A percentile compares a stretch with the other conserved stretches of the same genome.
Conservation (phyloP, 73 alveolate species). For the Paramecium tetraurelia region DNA sequence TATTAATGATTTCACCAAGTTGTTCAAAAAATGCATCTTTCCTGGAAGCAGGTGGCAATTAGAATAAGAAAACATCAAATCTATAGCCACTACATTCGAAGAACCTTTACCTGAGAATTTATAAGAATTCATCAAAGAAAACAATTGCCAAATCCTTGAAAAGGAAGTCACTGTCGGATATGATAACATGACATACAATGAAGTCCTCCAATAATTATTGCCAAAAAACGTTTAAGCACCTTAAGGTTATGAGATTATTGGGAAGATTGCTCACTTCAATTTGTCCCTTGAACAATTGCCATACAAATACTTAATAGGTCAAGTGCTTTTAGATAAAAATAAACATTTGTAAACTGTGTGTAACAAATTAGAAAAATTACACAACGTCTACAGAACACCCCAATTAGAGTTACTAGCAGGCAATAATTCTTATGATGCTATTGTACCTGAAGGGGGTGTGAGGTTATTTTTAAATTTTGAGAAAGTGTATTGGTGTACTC, state of each 20-base stretch:
- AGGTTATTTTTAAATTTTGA: conserved; percentile 88
- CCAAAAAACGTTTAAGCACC: conserved; percentile 81
- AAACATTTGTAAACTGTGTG: conserved; percentile 85
- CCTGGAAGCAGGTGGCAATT: neutral
- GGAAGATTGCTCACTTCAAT: conserved; percentile 98
- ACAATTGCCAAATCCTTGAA: neutral
- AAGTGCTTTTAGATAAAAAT: conserved; percentile 88
- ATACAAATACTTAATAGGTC: conserved; percentile 89
- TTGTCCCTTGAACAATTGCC: conserved; percentile 83
- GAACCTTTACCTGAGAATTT: neutral
- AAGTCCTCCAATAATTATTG: conserved; percentile 65
- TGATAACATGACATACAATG: conserved; percentile 50
- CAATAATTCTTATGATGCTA: conserved; percentile 70
- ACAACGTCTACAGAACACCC: conserved; percentile 91
- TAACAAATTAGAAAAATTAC: conserved; percentile 92
- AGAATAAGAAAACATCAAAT: neutral
- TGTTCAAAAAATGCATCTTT: neutral
- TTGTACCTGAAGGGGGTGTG: conserved; percentile 85
- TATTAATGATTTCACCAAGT: neutral
- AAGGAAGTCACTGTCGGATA: neutral
- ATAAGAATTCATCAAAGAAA: neutral
- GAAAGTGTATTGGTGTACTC: conserved; percentile 98
- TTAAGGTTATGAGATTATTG: conserved; percentile 95
- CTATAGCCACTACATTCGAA: neutral
- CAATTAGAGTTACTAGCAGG: conserved; percentile 98